Evolutionary conservation across 129 eudicot genomes (phyloP).

Genomic region (Ambrosia artemisiifolia): DNA sequence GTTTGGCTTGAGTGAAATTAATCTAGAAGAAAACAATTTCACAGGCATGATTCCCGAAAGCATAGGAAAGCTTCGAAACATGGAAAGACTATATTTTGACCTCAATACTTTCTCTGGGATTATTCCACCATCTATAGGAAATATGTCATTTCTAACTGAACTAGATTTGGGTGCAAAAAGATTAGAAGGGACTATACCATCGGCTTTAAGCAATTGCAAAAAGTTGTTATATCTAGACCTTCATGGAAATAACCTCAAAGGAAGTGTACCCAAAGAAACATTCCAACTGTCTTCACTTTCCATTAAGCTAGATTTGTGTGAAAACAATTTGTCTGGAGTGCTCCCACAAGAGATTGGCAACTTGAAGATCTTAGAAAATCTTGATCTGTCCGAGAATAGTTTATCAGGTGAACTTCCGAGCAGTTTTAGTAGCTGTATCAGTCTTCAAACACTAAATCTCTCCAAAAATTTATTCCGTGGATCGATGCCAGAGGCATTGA

Average conservation of each 20-base stretch:
- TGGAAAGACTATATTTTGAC: neutral
- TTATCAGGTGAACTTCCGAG: too few relatives aligned
- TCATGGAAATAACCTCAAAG: neutral
- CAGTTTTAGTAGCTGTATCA: too few relatives aligned
- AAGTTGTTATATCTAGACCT: neutral
- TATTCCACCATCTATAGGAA: conserved; percentile 4
- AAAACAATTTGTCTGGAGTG: conserved; percentile 14
- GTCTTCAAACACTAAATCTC: neutral
- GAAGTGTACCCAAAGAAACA: conserved; percentile 15
- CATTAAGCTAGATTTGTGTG: conserved; percentile 4
- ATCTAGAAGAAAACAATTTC: neutral
- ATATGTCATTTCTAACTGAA: neutral
- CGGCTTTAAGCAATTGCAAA: conserved; percentile 11
- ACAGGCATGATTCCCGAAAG: conserved; percentile 8
- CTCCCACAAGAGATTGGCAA: conserved; percentile 25
- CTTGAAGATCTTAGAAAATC: neutral
- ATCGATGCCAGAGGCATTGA: conserved; percentile 1
- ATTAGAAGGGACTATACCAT: conserved; percentile 24
- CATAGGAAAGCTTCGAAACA: conserved; percentile 5
- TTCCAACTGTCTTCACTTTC: conserved; percentile 17
- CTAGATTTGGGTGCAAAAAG: neutral
- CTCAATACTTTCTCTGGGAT: neutral
- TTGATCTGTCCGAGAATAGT: neutral
- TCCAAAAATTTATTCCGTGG: conserved; percentile 21
- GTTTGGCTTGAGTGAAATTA: neutral